Base-by-base conservation (phyloP, 148 eudicot species). In the Fagopyrum tataricum region DNA sequence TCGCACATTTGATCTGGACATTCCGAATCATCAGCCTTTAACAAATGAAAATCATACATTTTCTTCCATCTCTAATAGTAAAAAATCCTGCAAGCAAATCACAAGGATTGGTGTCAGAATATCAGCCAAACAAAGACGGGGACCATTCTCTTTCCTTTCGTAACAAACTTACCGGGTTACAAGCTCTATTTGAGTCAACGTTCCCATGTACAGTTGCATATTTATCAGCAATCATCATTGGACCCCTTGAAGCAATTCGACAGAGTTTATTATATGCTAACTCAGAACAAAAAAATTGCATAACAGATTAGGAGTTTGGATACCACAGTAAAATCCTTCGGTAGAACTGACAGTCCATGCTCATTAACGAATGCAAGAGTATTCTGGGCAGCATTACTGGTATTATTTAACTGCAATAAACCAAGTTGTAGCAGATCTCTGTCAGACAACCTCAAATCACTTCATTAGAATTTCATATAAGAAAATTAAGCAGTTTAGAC, bases 51-150 rank as follows among this genome's bases (percentile, higher is more conserved):
- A n/a, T 9, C 58, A 52, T 6, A 52, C 58, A 64, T 6, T 31
- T 64, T 64, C 69, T 37, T 37, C 8, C 43, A 64, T 43, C 18
- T 31, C 44, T 64, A 43, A 64, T 37, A 24, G 69, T 64, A 6
- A 37, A 55, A 62, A 64, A 37, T 64, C 69, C 69, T 64, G 69
- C 69, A 64, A 64, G 40, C 10, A 20, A 55, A 20, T n/a, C 31
- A 55, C 15, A 26, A 13, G 7, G 15, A 58, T 58, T 58, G 64
- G 26, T 9, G 15, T 61, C 41, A 61, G 6, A 61, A 12, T 61
- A 61, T 20, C 61, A 5, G 61, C 24, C 61, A 21, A 18, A 55
- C 4, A 17, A 5, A 17, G 15, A 1, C 21, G 2, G 37, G n/a
- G 4, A 13, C 20, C n/a, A 12, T 49, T 49, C 55, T 49, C 15